Conservation (phyloP, 495 filamentous ascomycete genomes). For the Penicillium antarcticum region DNA sequence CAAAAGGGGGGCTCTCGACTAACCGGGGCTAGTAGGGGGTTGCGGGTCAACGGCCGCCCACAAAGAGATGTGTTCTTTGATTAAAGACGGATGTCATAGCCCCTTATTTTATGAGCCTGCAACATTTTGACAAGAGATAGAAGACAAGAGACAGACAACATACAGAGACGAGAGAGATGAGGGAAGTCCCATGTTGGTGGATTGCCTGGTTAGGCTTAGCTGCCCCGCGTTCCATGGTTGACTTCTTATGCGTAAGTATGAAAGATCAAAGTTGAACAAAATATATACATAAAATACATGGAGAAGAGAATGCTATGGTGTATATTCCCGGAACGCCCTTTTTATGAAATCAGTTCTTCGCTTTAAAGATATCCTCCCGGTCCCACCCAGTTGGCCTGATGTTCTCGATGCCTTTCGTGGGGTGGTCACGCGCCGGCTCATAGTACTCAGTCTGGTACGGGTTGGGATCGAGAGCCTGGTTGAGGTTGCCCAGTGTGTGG, state of each 20-base stretch:
- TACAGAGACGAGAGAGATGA: neutral
- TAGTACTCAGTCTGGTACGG: constrained; percentile 80
- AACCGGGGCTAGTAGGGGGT: constrained; percentile 18
- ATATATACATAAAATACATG: too few species aligned
- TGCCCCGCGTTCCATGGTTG: constrained; percentile 10
- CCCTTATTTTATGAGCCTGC: too few species aligned
- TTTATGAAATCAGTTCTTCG: neutral
- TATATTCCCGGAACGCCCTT: neutral
- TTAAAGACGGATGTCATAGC: too few species aligned
- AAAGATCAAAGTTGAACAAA: neutral
- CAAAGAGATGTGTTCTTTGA: too few species aligned
- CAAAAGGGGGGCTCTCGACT: constrained; percentile 23
- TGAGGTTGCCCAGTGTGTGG: constrained; percentile 83
- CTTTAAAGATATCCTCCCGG: constrained; percentile 63
- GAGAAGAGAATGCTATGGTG: neutral
- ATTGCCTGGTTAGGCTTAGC: constrained; percentile 9
- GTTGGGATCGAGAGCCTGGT: constrained; percentile 82
- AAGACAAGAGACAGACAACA: constrained; percentile 1
- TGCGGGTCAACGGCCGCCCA: constrained; percentile 17
- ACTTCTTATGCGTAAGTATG: neutral
- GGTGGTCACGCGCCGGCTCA: constrained; percentile 58
- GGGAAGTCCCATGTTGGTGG: neutral
- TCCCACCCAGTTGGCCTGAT: constrained; percentile 76
- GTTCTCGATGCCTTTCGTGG: constrained; percentile 65
- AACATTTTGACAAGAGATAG: neutral